phyloP scores from a whole-genome alignment of 805 yeast genomes.

The Kuraishia molischiana region DNA sequence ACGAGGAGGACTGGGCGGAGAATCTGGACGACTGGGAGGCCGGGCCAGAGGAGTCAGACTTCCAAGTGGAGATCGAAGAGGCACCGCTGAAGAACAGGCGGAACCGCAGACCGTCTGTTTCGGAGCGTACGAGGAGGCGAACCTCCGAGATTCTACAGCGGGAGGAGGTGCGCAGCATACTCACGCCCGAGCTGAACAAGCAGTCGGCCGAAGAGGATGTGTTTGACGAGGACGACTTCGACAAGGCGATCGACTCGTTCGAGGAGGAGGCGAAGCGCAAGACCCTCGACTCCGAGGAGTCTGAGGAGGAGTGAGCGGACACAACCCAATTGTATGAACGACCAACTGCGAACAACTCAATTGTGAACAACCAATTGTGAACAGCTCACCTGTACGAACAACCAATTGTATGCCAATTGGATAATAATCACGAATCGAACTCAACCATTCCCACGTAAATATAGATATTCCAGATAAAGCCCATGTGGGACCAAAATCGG shows the following conservation, averaged over 20 bases:
- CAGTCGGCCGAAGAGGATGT: background rate
- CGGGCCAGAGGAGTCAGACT: background rate
- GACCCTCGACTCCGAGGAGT: background rate
- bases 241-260: background rate
- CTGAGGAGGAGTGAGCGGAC: background rate
- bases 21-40: slow-evolving; percentile 4
- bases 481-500: no score
- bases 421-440: no score
- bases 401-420: no score
- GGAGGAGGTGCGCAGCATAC: background rate
- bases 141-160: background rate
- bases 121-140: background rate
- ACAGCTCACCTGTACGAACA: no score
- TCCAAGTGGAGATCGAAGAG: background rate
- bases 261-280: slow-evolving; percentile 15
- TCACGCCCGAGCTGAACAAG: background rate
- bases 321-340: no score
- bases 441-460: no score
- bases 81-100: background rate
- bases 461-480: no score
- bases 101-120: background rate
- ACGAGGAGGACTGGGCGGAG: slow-evolving; percentile 4
- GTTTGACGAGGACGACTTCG: slow-evolving; percentile 1
- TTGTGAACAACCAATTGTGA: no score
- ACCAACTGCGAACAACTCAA: no score